Percentiles rank a stretch among this genome's conserved stretches.
These are phyloP conservation scores for Diaporthe citriasiana DNA, from an alignment of 2,329 filamentous ascomycete genomes.

Conservation along the genomic window DNA sequence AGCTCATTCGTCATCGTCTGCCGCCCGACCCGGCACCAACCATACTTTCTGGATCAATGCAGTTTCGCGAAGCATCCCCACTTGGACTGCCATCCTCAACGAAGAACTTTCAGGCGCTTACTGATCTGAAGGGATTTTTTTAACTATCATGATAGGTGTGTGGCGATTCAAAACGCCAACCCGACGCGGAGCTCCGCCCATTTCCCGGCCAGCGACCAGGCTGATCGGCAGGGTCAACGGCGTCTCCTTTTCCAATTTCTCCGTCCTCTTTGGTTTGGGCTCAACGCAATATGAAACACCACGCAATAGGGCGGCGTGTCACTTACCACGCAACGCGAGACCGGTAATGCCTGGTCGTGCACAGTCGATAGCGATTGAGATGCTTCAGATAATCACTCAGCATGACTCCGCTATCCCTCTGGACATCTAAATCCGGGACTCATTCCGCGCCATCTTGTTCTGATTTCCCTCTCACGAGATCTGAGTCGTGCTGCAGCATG, in stretches of 20 bases:
- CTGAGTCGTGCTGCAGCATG: conserved; percentile 10
- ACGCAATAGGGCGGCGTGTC: conserved; percentile 23
- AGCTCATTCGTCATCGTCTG: conserved; percentile 19
- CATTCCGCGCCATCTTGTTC: not conserved
- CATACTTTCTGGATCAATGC: conserved; percentile 21
- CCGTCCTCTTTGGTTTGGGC: conserved; percentile 12
- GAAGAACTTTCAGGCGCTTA: conserved; percentile 6
- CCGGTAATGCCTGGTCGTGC: conserved; percentile 14
- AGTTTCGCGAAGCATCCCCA: conserved; percentile 29
- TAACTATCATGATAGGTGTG: not conserved
- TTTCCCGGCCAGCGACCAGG: conserved; percentile 9
- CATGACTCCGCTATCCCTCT: conserved; percentile 13
- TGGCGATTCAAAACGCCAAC: conserved; percentile 18
- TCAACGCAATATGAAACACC: conserved; percentile 27
- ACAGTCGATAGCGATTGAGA: not conserved
- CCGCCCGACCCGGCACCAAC: conserved; percentile 25
- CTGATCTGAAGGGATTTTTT: not conserved
- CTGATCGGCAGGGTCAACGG: conserved; percentile 30
- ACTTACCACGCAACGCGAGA: conserved; percentile 13
- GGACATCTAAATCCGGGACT: not conserved
- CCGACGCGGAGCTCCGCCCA: conserved; percentile 29
- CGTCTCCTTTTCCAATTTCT: conserved; percentile 31
- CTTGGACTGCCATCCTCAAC: conserved; percentile 1
- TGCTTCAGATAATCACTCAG: not conserved
- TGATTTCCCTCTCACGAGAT: not conserved